Evolutionary conservation across 257 asterid genomes (phyloP), one percentile per base, ranked within the genome.

Genomic region (Datura wrightii): DNA sequence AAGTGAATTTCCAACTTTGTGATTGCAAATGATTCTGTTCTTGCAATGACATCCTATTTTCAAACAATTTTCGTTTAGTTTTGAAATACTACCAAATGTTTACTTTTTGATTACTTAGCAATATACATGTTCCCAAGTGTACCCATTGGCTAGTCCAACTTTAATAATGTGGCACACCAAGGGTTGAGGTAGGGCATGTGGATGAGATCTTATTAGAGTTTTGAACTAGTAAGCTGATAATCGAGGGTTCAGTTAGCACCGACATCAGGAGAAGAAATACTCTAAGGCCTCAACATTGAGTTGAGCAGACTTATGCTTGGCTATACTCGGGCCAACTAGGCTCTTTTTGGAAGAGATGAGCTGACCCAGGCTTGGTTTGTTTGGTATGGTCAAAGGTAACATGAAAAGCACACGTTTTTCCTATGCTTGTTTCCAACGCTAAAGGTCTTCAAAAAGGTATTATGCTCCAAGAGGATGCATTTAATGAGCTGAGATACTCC

Each of bases 401-500:
- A 18, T 3, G 14, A 37, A 67, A 67, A 39, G 34, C 34, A 56
- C 62, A 0, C n/a, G 8, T 55, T 55, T 16, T 6, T 18, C 60
- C 2, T 55, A 55, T 55, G 5, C 78, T 16, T 69, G 6, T 18
- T 69, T 69, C 53, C 79, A 16, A 16, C 24, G 3, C 4, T 39
- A 53, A 67, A 39, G 52, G 78, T 39, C 53, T 39, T 39, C 78
- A 69, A 69, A 34, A 69, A 8, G 53, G 79, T 69, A 8, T 16
- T 41, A 10, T 39, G 50, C 53, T 69, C 34, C 60, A 5, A 69
- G 34, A 69, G 0, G 79, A 18, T 69, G 79, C 79, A 41, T 8
- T 67, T 67, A 67, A 67, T 69, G 79, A 18, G 53, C 53, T 41
- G 53, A 69, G 79, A 69, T 69, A 69, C 50, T 41, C 34, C 46